These are phyloP conservation scores for Clitopilus hobsonii DNA, from an alignment of 768 basidiomycete genomes.

Conservation along the genomic window DNA sequence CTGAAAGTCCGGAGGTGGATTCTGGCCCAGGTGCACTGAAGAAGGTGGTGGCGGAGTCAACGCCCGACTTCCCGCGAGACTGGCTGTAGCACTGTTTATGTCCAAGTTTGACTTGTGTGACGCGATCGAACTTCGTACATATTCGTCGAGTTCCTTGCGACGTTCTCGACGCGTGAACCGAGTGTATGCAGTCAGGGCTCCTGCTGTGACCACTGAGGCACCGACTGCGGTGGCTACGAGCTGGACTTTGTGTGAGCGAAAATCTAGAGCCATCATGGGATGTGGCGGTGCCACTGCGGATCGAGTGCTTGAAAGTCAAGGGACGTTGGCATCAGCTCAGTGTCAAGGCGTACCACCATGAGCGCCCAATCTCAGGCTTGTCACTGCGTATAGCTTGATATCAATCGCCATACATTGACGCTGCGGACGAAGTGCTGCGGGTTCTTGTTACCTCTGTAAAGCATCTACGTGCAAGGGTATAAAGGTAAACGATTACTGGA, in stretches of 20 bases:
- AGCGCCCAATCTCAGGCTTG: too few species aligned
- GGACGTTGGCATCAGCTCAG: too few species aligned
- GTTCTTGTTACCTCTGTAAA: too few species aligned
- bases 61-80: not conserved
- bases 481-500: too few species aligned
- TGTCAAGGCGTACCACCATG: too few species aligned
- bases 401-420: too few species aligned
- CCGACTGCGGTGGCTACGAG: slow-evolving; percentile 61
- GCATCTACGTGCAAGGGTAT: too few species aligned
- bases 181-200: slow-evolving; percentile 55
- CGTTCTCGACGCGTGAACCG: slow-evolving; percentile 39
- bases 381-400: too few species aligned
- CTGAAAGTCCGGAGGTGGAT: slow-evolving; percentile 1
- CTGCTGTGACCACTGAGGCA: slow-evolving; percentile 59
- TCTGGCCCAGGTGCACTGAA: slow-evolving; percentile 5
- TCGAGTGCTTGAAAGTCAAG: too few species aligned
- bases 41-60: slow-evolving; percentile 6
- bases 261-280: slow-evolving; percentile 12
- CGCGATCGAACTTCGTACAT: slow-evolving; percentile 49
- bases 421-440: too few species aligned
- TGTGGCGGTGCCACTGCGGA: slow-evolving; percentile 1
- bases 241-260: slow-evolving; percentile 51
- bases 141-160: slow-evolving; percentile 52
- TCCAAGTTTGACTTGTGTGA: slow-evolving; percentile 17
- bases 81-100: slow-evolving; percentile 3